Base-by-base conservation (phyloP, 768 basidiomycete genomes). In the Suillus subalutaceus region DNA sequence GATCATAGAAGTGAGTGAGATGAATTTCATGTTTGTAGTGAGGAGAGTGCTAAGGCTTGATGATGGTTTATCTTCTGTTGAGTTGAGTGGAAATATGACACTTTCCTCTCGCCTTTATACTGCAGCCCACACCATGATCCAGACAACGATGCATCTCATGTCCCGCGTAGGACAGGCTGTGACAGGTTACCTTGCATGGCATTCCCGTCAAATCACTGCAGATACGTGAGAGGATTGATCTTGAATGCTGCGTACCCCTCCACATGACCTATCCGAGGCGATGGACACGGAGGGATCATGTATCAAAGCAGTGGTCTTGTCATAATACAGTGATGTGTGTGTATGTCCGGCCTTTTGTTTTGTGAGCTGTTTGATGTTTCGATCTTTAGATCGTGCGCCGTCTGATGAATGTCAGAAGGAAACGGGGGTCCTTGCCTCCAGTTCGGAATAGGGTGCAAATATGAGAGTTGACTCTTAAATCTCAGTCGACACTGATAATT, bases 21-120 rank as follows among this genome's bases (percentile, higher is more conserved):
- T 57, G 37, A 59, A 59, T 41, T 59, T 59, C 58, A 41, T 59
- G 23, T 9, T 59, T 59, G 58, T 10, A 18, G 30, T 9, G 30
- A 32, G 16, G 52, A 53, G 53, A 55, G 9, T 32, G 30, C 53
- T 53, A 30, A 53, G 52, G 32, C 32, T 32, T 32, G 32, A 32
- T 32, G 32, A 32, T 53, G 30, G 16, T 30, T 59, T 56, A 35
- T 56, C 55, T 37, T 56, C 10, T 52, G 50, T 30, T 52, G 52
- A 52, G 32, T 55, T 55, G 32, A 35, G 53, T 55, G 18, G 18
- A 55, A 55, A 55, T 18, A 18, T 55, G 10, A 37, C 53, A 18
- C 6, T 35, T 1, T 32, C 30, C 18, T 20, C 53, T 32, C 10
- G 18, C 30, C 9, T 55, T 55, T 55, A 55, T 55, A 55, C 32